phyloP scores from a whole-genome alignment of 202 grass and related monocot species.

The Setaria italica region DNA sequence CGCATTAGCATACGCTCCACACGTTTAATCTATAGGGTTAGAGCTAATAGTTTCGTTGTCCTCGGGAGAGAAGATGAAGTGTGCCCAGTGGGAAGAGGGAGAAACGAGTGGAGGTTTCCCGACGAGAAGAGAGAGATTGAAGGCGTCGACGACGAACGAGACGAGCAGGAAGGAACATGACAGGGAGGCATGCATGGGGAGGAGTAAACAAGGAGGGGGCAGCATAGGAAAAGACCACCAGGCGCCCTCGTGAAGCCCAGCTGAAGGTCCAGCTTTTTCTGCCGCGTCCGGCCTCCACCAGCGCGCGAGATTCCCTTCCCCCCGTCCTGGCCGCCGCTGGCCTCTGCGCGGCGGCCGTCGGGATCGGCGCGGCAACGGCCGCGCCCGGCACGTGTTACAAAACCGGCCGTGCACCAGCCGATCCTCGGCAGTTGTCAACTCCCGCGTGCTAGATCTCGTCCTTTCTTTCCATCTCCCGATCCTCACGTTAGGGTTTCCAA shows the following conservation, averaged over 20 bases:
- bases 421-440: slow-evolving; percentile 56
- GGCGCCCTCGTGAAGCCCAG: slow-evolving; percentile 19
- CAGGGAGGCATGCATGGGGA: slow-evolving; percentile 25
- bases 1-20: slow-evolving; percentile 15
- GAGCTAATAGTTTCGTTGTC: slow-evolving; percentile 8
- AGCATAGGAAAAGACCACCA: slow-evolving; percentile 64
- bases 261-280: background rate
- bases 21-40: slow-evolving; percentile 10
- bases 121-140: slow-evolving; percentile 3
- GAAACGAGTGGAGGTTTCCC: slow-evolving; percentile 18
- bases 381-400: slow-evolving; percentile 45
- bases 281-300: background rate
- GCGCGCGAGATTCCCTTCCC: slow-evolving; percentile 26
- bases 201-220: slow-evolving; percentile 50
- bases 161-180: background rate
- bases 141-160: background rate
- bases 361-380: slow-evolving; percentile 46
- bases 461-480: background rate
- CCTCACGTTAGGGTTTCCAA: slow-evolving; percentile 8
- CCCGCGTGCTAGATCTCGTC: background rate
- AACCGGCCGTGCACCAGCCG: slow-evolving; percentile 47
- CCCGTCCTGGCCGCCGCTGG: background rate
- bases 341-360: slow-evolving; percentile 7
- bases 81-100: background rate
- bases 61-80: slow-evolving; percentile 28